Base-by-base conservation (phyloP, 208 protist species). In the Trypanosoma conorhini region DNA sequence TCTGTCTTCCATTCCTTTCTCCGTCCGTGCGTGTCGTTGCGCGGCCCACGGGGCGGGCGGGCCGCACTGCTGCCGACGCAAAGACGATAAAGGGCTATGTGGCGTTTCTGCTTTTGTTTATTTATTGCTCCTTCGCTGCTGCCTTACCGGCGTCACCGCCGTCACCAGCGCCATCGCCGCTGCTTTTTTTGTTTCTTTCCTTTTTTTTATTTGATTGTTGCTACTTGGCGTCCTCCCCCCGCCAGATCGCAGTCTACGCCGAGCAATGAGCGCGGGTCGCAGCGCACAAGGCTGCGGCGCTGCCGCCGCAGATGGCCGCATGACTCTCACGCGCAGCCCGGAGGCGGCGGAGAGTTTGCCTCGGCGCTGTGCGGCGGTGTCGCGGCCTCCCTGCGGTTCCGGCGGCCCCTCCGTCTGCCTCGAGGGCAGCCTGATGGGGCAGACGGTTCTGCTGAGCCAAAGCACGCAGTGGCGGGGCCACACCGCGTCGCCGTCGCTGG, bases 361-460 rank as follows among this genome's bases (percentile, higher is more conserved):
- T n/a, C n/a, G 46, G 31, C 24, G 46, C 15, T 56, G 33, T 28
- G 66, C 66, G 21, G 26, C 54, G 5, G 28, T 21, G 19, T 63
- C 66, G 9, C 57, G 46, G 52, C 1, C 48, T 31, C 24, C n/a
- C 24, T 58, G 46, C 21, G 63, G 63, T 33, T n/a, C n/a, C 46
- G 24, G 7, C n/a, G 35, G 46, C 40, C 48, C 22, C 28, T 51
- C 63, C 28, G 5, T 58, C 4, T 38, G 46, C 10, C 22, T 22
- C 1, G 63, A 61, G 19, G 42, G 63, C 40, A 58, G 55, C 15
- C 5, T 46, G 24, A 1, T 69, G 63, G 63, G 12, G 8, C 46
- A 69, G 63, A 69, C 63, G 24, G 9, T 58, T 8, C 56, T 69
- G 63, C 7, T 61, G 46, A 12, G 22, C 1, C 63, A 58, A 33